Evolutionary conservation across 805 yeast species (phyloP), one percentile per base, ranked within the genome.

Genomic region (Candida incommunis): DNA sequence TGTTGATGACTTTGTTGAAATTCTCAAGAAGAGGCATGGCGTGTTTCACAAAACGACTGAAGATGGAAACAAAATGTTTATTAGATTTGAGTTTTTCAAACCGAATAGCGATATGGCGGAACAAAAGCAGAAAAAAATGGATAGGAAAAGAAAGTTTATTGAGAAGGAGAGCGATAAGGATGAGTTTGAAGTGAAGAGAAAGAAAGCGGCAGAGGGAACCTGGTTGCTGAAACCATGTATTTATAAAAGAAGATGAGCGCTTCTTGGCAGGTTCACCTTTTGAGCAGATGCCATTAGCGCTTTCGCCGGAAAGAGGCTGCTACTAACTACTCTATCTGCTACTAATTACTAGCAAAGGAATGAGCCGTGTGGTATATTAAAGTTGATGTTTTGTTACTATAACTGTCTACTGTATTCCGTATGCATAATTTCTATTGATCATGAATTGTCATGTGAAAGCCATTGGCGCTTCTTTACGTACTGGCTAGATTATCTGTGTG

Each of bases 221-320:
- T 85, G 95, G 94, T 66, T 90, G 48, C 69, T 92, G 52, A 92
- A 90, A 61, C 98, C 99, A 2, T 92, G 99, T 66, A 84, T 92
- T 48, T 92, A 92, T 64, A 92, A 92, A 61, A 75, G 94, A 65
- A 74, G 96, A n/a, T n/a, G n/a, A n/a, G n/a, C n/a, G n/a, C n/a
- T n/a, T n/a, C n/a, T n/a, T n/a, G n/a, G n/a, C n/a, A n/a, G n/a
- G n/a, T n/a, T n/a, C n/a, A n/a, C n/a, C n/a, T n/a, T n/a, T n/a
- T n/a, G n/a, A n/a, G n/a, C n/a, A n/a, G n/a, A n/a, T n/a, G n/a
- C n/a, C n/a, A n/a, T n/a, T n/a, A n/a, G n/a, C n/a, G n/a, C n/a
- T n/a, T n/a, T n/a, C n/a, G n/a, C n/a, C n/a, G n/a, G n/a, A n/a
- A n/a, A n/a, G n/a, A n/a, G n/a, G n/a, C n/a, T n/a, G n/a, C n/a